A percentile compares a stretch with the other conserved stretches of the same genome.
phyloP scores from a whole-genome alignment of 2,329 filamentous ascomycete genomes.

The Fusarium sp. region DNA sequence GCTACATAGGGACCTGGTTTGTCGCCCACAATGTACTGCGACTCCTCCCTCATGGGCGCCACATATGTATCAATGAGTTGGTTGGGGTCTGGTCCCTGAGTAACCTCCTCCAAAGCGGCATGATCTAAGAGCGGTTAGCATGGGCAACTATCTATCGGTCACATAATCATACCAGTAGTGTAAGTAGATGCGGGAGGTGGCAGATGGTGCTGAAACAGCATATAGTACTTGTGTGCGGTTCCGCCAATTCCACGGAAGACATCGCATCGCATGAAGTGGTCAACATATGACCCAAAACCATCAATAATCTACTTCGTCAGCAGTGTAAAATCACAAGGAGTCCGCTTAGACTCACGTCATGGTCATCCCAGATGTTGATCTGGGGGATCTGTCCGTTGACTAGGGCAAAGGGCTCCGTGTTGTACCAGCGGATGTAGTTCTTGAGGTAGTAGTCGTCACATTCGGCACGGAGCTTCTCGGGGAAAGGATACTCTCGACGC shows the following conservation, averaged over 20 bases:
- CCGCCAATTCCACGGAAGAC: slow-evolving; percentile 93
- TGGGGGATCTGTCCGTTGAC: slow-evolving; percentile 93
- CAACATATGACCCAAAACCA: slow-evolving; percentile 91
- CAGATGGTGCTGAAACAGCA: slow-evolving; percentile 95
- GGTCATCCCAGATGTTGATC: slow-evolving; percentile 98
- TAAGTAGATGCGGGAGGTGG: slow-evolving; percentile 85
- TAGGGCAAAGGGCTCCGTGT: slow-evolving; percentile 80
- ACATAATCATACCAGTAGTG: slow-evolving; percentile 55
- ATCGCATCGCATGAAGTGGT: slow-evolving; percentile 90
- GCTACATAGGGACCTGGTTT: slow-evolving; percentile 87
- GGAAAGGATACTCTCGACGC: slow-evolving; percentile 80
- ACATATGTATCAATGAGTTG: slow-evolving; percentile 81
- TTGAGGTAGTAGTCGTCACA: slow-evolving; percentile 92
- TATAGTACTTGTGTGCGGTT: slow-evolving; percentile 95
- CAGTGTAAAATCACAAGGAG: neutral
- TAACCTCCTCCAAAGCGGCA: slow-evolving; percentile 36
- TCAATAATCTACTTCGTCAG: slow-evolving; percentile 75
- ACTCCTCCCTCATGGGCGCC: slow-evolving; percentile 60
- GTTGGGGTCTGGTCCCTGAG: slow-evolving; percentile 69
- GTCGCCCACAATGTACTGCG: slow-evolving; percentile 80
- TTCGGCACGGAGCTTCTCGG: slow-evolving; percentile 77
- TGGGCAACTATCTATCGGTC: neutral
- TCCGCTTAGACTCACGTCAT: slow-evolving; percentile 65
- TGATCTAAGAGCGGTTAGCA: slow-evolving; percentile 37
- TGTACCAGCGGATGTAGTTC: slow-evolving; percentile 86